phyloP scores from a whole-genome alignment of 75 land plant genomes.

The Cryptomeria japonica region DNA sequence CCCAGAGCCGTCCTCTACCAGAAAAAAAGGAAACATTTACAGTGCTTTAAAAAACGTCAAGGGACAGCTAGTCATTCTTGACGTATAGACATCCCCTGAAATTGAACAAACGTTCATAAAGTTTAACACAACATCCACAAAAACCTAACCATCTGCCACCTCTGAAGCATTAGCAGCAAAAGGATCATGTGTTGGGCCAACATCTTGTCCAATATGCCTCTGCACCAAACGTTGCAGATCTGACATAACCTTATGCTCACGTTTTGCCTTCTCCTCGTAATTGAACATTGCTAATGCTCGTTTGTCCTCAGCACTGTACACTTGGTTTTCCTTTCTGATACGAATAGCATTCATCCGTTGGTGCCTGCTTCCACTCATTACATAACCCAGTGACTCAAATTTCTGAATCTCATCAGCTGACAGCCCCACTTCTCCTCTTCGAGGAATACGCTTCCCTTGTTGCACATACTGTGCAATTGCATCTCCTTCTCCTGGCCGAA shows the following conservation, averaged over 20 bases:
- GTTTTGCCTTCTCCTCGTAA: conserved; percentile 96
- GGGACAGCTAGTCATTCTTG: no score
- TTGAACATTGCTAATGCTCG: conserved; percentile 95
- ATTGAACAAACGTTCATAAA: no score
- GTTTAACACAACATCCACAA: no score
- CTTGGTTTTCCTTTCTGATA: conserved; percentile 97
- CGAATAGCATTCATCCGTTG: conserved; percentile 98
- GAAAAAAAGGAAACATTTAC: no score
- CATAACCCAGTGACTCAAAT: conserved; percentile 91
- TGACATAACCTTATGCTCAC: conserved; percentile 97
- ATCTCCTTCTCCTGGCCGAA: conserved; percentile 98
- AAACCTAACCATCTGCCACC: no score
- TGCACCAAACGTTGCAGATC: conserved; percentile 46
- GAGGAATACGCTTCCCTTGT: conserved; percentile 98
- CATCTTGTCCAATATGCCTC: no score
- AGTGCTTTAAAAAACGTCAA: no score
- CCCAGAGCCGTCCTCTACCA: no score
- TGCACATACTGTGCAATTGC: conserved; percentile 99
- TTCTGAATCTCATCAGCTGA: conserved; percentile 95
- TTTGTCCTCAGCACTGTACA: conserved; percentile 99
- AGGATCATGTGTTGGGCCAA: no score
- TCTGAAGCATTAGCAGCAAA: no score
- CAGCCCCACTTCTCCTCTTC: conserved; percentile 98
- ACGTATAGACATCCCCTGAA: no score
- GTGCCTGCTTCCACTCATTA: conserved; percentile 99